Percentiles rank a stretch among this genome's conserved stretches.
These are phyloP conservation scores for Magnolia kwangsiensis DNA, from an alignment of 164 flowering plant species.

Conservation along the genomic window DNA sequence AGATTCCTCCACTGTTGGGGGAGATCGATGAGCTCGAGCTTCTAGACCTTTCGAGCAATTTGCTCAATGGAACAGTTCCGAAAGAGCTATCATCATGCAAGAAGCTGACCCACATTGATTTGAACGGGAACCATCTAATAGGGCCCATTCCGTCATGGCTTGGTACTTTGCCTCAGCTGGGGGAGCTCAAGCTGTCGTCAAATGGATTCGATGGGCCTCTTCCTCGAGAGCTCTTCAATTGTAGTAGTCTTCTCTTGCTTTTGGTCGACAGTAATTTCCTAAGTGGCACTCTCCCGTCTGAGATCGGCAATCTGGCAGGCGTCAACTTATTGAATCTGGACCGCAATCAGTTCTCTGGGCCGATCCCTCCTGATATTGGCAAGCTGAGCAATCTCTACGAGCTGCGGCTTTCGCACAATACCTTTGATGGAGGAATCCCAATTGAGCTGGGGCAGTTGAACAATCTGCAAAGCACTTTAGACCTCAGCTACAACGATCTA, in stretches of 20 bases:
- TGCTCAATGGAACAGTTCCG: slow-evolving; percentile 68
- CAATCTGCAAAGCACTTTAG: slow-evolving; percentile 71
- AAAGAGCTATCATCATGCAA: slow-evolving; percentile 64
- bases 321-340: slow-evolving; percentile 70
- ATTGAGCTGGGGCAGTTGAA: slow-evolving; percentile 64
- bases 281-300: slow-evolving; percentile 62
- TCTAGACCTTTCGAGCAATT: slow-evolving; percentile 73
- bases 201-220: slow-evolving; percentile 62
- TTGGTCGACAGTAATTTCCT: slow-evolving; percentile 59
- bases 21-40: slow-evolving; percentile 50
- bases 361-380: slow-evolving; percentile 59
- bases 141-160: slow-evolving; percentile 79
- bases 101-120: slow-evolving; percentile 73
- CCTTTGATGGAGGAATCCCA: slow-evolving; percentile 66
- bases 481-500: slow-evolving; percentile 82
- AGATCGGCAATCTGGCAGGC: slow-evolving; percentile 51
- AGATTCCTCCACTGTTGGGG: slow-evolving; percentile 63
- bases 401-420: slow-evolving; percentile 61
- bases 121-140: slow-evolving; percentile 63
- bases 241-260: slow-evolving; percentile 65
- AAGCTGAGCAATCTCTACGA: slow-evolving; percentile 68
- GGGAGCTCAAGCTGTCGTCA: slow-evolving; percentile 76
- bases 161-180: slow-evolving; percentile 65
- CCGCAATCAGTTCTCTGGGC: slow-evolving; percentile 53
- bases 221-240: slow-evolving; percentile 64